phyloP scores from a whole-genome alignment of 208 protist species.

The Leishmania mexicana region DNA sequence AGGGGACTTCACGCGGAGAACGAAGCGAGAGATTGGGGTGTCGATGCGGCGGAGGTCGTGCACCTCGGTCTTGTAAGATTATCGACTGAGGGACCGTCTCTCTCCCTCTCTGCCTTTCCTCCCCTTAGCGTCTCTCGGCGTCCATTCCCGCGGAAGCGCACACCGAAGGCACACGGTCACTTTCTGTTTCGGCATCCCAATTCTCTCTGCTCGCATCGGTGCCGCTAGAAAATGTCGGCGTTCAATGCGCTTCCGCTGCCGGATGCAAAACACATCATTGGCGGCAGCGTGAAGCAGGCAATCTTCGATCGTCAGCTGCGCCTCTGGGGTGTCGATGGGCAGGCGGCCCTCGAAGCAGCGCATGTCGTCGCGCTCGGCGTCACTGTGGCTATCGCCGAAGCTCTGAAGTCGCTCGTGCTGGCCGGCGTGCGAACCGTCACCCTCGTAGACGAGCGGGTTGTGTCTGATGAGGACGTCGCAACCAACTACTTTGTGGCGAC shows the following conservation, averaged over 20 bases:
- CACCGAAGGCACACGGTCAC: neutral
- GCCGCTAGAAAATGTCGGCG: neutral
- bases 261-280: constrained; percentile 13
- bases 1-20: neutral
- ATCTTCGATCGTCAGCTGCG: constrained; percentile 95
- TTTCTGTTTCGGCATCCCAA: neutral
- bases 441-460: constrained; percentile 91
- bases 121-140: neutral
- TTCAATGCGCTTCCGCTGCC: neutral
- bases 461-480: constrained; percentile 84
- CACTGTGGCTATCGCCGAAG: constrained; percentile 89
- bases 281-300: constrained; percentile 29
- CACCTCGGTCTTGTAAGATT: neutral
- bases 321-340: constrained; percentile 95
- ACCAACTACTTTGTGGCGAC: constrained; percentile 96
- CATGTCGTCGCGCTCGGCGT: constrained; percentile 93
- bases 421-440: constrained; percentile 94
- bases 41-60: neutral
- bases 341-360: constrained; percentile 81
- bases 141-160: neutral
- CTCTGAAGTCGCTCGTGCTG: constrained; percentile 97
- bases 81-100: neutral
- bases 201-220: neutral
- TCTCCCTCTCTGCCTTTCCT: neutral
- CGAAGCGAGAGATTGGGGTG: neutral